These are phyloP conservation scores for Zoysia japonica DNA, from an alignment of 176 grass and related monocot species.

Conservation along the genomic window DNA sequence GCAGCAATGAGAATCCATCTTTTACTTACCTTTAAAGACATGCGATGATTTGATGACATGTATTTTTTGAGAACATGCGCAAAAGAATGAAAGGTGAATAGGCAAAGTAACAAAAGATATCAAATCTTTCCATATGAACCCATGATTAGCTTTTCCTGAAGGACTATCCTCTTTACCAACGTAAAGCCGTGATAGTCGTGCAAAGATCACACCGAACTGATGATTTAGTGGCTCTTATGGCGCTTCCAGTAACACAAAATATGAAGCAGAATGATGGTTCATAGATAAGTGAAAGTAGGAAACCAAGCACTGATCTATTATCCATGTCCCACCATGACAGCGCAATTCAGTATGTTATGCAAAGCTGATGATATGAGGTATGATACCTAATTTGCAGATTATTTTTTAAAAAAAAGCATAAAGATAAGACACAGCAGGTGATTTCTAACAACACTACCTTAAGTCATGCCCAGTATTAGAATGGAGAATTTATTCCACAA, in stretches of 20 bases:
- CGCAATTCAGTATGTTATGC: conserved; percentile 23
- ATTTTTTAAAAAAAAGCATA: conserved; percentile 13
- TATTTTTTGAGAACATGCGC: conserved; percentile 46
- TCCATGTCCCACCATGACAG: conserved; percentile 36
- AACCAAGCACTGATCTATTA: conserved; percentile 34
- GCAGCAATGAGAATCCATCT: conserved; percentile 67
- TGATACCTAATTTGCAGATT: conserved; percentile 38
- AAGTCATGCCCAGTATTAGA: conserved; percentile 21
- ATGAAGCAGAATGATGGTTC: conserved; percentile 43
- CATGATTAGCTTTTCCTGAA: conserved; percentile 43
- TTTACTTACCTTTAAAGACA: conserved; percentile 62
- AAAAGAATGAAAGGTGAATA: conserved; percentile 53
- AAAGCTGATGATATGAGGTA: conserved; percentile 15
- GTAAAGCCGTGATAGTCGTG: conserved; percentile 43
- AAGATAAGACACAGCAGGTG: conserved; percentile 18
- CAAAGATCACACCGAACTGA: conserved; percentile 38
- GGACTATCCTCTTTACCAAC: conserved; percentile 42
- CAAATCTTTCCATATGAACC: conserved; percentile 54
- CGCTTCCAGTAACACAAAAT: conserved; percentile 26
- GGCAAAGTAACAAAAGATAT: conserved; percentile 47
- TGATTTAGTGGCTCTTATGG: conserved; percentile 20
- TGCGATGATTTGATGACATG: conserved; percentile 51
- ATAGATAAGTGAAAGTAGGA: conserved; percentile 46
- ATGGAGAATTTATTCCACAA: conserved; percentile 46
- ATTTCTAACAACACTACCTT: conserved; percentile 31